phyloP scores from a whole-genome alignment of 331 rosid genomes.

The Acacia concinna region DNA sequence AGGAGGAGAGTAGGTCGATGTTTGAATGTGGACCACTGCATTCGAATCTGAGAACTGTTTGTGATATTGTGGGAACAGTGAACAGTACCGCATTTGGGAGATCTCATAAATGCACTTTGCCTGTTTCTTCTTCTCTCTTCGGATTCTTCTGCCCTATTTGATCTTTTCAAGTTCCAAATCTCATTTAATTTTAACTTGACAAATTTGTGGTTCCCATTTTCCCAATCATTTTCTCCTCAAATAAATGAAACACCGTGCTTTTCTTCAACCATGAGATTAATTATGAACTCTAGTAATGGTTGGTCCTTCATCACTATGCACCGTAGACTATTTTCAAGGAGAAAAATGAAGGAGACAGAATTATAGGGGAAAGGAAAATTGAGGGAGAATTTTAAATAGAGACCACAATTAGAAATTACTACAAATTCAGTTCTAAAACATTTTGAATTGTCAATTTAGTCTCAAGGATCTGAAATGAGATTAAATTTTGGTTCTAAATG shows the following conservation, averaged over 20 bases:
- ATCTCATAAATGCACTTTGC: constrained; percentile 32
- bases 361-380: too few species aligned
- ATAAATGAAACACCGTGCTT: background rate
- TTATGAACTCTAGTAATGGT: background rate
- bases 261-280: background rate
- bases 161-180: background rate
- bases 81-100: background rate
- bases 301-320: background rate
- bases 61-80: background rate
- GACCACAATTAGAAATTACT: too few species aligned
- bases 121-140: background rate
- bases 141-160: background rate
- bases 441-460: too few species aligned
- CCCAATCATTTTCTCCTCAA: background rate
- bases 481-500: too few species aligned
- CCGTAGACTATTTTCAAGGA: background rate
- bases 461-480: too few species aligned
- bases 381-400: too few species aligned
- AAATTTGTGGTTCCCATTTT: constrained; percentile 10
- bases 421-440: too few species aligned
- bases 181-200: background rate
- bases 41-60: constrained; percentile 4
- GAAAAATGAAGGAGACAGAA: background rate
- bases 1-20: background rate
- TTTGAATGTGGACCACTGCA: constrained; percentile 28